These are phyloP conservation scores for Ceratocystis papillata DNA, from an alignment of 2,329 filamentous ascomycete genomes.

Conservation along the genomic window DNA sequence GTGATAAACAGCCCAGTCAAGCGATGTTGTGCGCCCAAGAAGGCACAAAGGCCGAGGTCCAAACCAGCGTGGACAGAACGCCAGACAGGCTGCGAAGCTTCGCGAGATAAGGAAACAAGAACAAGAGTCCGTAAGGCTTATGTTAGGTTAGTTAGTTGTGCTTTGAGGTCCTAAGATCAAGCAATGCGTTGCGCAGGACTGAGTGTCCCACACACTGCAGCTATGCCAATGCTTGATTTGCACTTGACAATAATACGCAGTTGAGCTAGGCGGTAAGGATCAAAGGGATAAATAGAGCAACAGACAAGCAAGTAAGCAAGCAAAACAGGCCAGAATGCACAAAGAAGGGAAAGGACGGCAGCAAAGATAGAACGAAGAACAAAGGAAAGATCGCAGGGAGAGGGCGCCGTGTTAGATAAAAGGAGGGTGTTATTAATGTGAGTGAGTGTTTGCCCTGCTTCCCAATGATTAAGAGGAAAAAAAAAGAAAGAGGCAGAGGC, in stretches of 20 bases:
- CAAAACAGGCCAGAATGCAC: background rate
- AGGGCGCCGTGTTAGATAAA: constrained; percentile 9
- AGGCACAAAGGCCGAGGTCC: background rate
- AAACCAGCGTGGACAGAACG: background rate
- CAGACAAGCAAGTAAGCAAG: background rate
- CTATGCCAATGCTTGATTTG: background rate
- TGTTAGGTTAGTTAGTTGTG: background rate
- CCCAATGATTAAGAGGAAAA: background rate
- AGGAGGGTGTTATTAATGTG: background rate
- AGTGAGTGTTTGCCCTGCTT: background rate
- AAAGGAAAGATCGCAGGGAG: background rate
- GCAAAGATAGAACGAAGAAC: background rate
- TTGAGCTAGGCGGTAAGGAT: background rate
- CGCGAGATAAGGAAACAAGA: background rate
- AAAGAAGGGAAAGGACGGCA: background rate
- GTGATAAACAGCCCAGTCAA: background rate
- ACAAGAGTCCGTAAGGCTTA: no score
- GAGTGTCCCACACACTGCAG: background rate
- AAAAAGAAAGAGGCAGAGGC: constrained; percentile 5
- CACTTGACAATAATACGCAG: background rate
- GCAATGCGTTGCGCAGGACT: background rate
- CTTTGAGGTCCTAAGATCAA: background rate
- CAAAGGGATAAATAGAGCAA: background rate
- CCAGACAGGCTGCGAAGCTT: background rate
- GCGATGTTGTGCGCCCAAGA: background rate